phyloP scores from a whole-genome alignment of 352 stramenopile genomes.

The Phytophthora sansomeana region DNA sequence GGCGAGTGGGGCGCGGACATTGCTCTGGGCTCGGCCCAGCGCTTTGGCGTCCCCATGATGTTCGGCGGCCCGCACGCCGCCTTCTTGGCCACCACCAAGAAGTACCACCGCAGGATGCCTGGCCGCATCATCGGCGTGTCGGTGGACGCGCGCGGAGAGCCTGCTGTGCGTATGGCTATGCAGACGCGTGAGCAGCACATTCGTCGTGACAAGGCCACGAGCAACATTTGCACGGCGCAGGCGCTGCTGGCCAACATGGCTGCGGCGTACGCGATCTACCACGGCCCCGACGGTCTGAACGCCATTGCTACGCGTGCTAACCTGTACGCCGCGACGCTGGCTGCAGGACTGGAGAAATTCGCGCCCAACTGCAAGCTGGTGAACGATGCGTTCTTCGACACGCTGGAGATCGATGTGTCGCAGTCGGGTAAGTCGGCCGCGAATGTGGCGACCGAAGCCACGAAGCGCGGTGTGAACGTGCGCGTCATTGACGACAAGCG shows the following conservation, averaged over 20 bases:
- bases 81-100: slow-evolving; percentile 97
- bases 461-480: slow-evolving; percentile 86
- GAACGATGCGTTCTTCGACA: slow-evolving; percentile 96
- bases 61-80: slow-evolving; percentile 98
- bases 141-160: slow-evolving; percentile 96
- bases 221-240: slow-evolving; percentile 99
- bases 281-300: slow-evolving; percentile 96
- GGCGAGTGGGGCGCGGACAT: slow-evolving; percentile 98
- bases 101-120: slow-evolving; percentile 97
- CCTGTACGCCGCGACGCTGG: slow-evolving; percentile 90
- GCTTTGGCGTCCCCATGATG: slow-evolving; percentile 99
- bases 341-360: slow-evolving; percentile 91
- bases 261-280: slow-evolving; percentile 98
- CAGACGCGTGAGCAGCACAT: slow-evolving; percentile 99
- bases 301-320: slow-evolving; percentile 95
- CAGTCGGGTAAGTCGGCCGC: slow-evolving; percentile 79
- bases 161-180: slow-evolving; percentile 98
- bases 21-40: slow-evolving; percentile 97
- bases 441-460: slow-evolving; percentile 76
- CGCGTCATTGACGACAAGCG: slow-evolving; percentile 81
- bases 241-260: slow-evolving; percentile 99
- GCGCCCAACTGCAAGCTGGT: slow-evolving; percentile 54
- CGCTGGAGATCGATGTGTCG: slow-evolving; percentile 93
- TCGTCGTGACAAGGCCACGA: slow-evolving; percentile 98
- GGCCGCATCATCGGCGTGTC: slow-evolving; percentile 99